phyloP scores from a whole-genome alignment of 495 filamentous ascomycete species.

The Neurospora tetrasperma region DNA sequence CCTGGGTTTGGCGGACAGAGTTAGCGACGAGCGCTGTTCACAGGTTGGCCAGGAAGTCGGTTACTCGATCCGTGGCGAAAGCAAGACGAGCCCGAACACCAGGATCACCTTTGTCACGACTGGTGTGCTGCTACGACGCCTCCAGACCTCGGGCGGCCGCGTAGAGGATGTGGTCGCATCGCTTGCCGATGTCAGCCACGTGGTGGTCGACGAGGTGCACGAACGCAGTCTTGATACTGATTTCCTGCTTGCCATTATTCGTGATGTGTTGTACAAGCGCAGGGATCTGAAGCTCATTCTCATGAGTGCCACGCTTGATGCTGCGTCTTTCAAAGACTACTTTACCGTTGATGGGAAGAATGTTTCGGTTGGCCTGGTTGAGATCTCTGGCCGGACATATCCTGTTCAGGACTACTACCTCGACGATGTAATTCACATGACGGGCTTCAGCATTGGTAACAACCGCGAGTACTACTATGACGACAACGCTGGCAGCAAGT shows the following conservation, averaged over 20 bases:
- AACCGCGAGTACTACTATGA: constrained; percentile 21
- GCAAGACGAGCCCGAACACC: constrained; percentile 52
- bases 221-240: constrained; percentile 93
- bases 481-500: constrained; percentile 26
- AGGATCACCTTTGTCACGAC: constrained; percentile 96
- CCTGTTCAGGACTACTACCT: constrained; percentile 86
- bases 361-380: constrained; percentile 60
- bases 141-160: constrained; percentile 76
- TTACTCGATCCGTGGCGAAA: constrained; percentile 90
- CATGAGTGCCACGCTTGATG: constrained; percentile 98
- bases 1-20: constrained; percentile 84
- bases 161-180: constrained; percentile 67
- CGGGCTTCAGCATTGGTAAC: constrained; percentile 51
- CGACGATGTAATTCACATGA: constrained; percentile 75
- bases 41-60: constrained; percentile 81
- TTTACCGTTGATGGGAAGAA: constrained; percentile 49
- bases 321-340: constrained; percentile 73
- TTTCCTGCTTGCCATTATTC: constrained; percentile 81
- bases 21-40: constrained; percentile 81
- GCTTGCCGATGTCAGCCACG: constrained; percentile 81
- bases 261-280: constrained; percentile 65
- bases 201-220: constrained; percentile 96
- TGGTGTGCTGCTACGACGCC: constrained; percentile 79
- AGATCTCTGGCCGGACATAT: constrained; percentile 82
- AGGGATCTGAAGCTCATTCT: constrained; percentile 84